Evolutionary conservation across 2,329 filamentous ascomycete species (phyloP).

Genomic region (Exutisphaerella laricina): DNA sequence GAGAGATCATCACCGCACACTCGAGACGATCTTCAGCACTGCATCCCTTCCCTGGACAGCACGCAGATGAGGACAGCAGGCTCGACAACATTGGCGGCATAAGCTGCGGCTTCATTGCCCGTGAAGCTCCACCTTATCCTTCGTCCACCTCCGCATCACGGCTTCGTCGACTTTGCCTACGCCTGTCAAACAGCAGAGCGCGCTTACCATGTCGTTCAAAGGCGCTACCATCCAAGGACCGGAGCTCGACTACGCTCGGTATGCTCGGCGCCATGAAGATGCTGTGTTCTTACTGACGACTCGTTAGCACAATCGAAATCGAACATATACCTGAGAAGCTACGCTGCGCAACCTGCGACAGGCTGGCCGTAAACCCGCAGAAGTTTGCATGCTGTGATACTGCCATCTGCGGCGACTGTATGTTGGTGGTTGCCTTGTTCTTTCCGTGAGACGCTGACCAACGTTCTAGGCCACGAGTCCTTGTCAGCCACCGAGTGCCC

Average conservation of each 20-base stretch:
- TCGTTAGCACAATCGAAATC: slow-evolving; percentile 62
- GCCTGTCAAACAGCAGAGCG: slow-evolving; percentile 10
- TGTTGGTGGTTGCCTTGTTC: too few species aligned
- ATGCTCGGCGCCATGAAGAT: background rate
- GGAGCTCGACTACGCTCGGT: slow-evolving; percentile 16
- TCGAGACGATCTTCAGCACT: too few species aligned
- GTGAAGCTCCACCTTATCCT: slow-evolving; percentile 6
- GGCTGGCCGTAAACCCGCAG: slow-evolving; percentile 83
- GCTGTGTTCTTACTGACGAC: slow-evolving; percentile 9
- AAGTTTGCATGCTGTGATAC: slow-evolving; percentile 93
- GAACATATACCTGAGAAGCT: slow-evolving; percentile 95
- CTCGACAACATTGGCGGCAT: slow-evolving; percentile 7
- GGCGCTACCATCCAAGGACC: slow-evolving; percentile 9
- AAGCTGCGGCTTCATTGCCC: slow-evolving; percentile 14
- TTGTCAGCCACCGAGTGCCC: slow-evolving; percentile 58
- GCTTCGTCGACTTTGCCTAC: background rate
- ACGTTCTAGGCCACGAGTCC: slow-evolving; percentile 62
- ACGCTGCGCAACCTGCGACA: slow-evolving; percentile 88
- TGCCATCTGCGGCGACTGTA: slow-evolving; percentile 86
- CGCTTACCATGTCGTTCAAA: too few species aligned
- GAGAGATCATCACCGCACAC: too few species aligned
- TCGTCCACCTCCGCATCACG: background rate
- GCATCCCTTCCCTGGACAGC: too few species aligned
- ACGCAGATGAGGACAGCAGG: too few species aligned
- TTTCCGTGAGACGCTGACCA: slow-evolving; percentile 9